Base-by-base conservation (phyloP, 75 land plant species). In the Selaginella moellendorffii region DNA sequence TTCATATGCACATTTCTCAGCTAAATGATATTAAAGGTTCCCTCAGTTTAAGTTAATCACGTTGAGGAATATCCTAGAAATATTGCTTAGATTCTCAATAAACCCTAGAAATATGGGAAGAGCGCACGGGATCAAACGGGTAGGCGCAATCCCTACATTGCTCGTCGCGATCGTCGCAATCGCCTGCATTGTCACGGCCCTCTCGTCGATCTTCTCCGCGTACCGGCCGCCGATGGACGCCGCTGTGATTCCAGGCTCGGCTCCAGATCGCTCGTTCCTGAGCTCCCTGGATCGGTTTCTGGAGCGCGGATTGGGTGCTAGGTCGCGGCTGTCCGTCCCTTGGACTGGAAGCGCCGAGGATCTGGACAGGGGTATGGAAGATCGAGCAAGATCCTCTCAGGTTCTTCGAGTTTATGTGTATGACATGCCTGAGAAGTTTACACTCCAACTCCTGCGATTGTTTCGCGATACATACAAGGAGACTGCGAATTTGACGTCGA, bases 341-440 rank as follows among this genome's bases (percentile, higher is more conserved):
- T 36, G 46, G 46, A 14, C 5, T 5, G 46, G 46, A 36, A 36
- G 46, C 46, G 46, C 46, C 14, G 46, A 36, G 14, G 46, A 36
- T 14, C 46, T 36, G 14, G 46, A 36, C 14, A 36, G 14, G 46
- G 46, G 10, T 36, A 36, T 36, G 46, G n/a, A n/a, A n/a, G 46
- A 36, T 36, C 46, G 14, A 14, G 46, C 46, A 36, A 36, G 46
- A 36, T 5, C 46, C 14, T 36, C 46, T 36, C 10, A 36, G 14
- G 10, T 14, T 21, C 62, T 91, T 52, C 70, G 79, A 66, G 84
- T 91, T 64, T 87, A 84, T 59, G 97, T 91, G 5, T 87, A 91
- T 63, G 84, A 91, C 10, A 91, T 91, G 97, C 97, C 97, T 31
- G 30, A 63, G 10, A 91, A 84, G 70, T 91, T 87, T 68, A 91